Conservation (phyloP, 257 asterid genomes). For the Apocynum venetum region DNA sequence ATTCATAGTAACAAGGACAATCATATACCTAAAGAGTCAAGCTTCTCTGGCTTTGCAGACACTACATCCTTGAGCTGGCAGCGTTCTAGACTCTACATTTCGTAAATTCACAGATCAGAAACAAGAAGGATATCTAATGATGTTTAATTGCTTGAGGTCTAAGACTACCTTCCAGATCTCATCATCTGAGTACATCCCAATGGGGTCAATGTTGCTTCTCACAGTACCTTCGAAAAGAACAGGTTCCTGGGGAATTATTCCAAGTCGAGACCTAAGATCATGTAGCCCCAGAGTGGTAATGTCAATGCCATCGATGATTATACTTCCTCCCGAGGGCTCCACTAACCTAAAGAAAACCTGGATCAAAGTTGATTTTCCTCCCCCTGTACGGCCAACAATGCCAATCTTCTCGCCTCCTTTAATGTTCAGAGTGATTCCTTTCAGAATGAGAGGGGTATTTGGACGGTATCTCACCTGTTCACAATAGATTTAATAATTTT, state of each 20-base stretch:
- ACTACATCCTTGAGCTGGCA: slow-evolving; percentile 98
- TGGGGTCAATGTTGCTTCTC: slow-evolving; percentile 91
- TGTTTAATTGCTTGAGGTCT: background rate
- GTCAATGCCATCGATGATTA: slow-evolving; percentile 70
- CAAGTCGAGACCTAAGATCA: slow-evolving; percentile 92
- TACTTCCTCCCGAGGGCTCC: slow-evolving; percentile 84
- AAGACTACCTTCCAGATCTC: slow-evolving; percentile 86
- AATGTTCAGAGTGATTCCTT: slow-evolving; percentile 72
- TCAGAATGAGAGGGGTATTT: slow-evolving; percentile 79
- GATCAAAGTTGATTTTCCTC: slow-evolving; percentile 91
- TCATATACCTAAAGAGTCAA: slow-evolving; percentile 68
- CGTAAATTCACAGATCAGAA: background rate
- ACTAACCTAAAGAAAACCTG: slow-evolving; percentile 94
- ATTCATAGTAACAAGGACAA: too few species aligned
- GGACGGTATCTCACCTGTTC: slow-evolving; percentile 84
- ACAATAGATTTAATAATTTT: slow-evolving; percentile 11
- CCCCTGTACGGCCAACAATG: slow-evolving; percentile 96
- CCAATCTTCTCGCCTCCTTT: slow-evolving; percentile 92
- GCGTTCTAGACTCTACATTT: slow-evolving; percentile 72
- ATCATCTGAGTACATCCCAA: slow-evolving; percentile 73
- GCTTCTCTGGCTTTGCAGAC: slow-evolving; percentile 72
- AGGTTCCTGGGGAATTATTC: slow-evolving; percentile 98
- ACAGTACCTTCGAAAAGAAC: slow-evolving; percentile 96
- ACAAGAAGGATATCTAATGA: background rate
- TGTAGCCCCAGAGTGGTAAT: slow-evolving; percentile 76